These are phyloP conservation scores for Wallacemonas sp. DNA, from an alignment of 208 protist genomes.

Conservation along the genomic window DNA sequence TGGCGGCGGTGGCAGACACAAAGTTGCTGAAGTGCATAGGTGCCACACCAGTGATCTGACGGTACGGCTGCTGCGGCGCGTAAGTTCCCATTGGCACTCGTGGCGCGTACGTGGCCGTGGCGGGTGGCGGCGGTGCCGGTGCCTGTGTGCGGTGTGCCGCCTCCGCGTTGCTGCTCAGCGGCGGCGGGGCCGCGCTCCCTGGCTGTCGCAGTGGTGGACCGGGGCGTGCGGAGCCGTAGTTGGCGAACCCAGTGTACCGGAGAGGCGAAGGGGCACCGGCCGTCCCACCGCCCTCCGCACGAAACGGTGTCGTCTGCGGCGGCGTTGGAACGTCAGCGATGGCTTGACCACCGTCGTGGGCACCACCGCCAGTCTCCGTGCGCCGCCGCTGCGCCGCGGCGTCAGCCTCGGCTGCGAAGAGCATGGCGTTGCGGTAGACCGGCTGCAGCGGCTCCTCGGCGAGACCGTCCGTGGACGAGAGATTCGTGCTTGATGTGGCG, in stretches of 20 bases:
- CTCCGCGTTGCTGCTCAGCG: slow-evolving; percentile 16
- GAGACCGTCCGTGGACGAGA: not conserved
- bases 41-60: slow-evolving; percentile 6
- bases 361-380: no score
- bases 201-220: no score
- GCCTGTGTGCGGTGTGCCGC: not conserved
- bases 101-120: slow-evolving; percentile 25
- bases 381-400: not conserved
- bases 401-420: not conserved
- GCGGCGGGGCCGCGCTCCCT: not conserved
- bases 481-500: not conserved
- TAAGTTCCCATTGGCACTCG: slow-evolving; percentile 7
- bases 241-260: slow-evolving; percentile 4
- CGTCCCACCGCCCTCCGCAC: not conserved
- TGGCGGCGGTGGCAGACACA: not conserved
- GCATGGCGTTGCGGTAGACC: slow-evolving; percentile 17
- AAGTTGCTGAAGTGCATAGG: slow-evolving; percentile 34
- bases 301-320: not conserved
- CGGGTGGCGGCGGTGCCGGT: slow-evolving; percentile 14
- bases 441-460: slow-evolving; percentile 33
- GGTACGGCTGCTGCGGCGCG: slow-evolving; percentile 24
- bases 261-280: not conserved
- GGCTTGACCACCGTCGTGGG: no score
- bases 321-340: no score
- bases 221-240: not conserved